Evolutionary conservation across 768 basidiomycete species (phyloP).

Genomic region (Mycena epipterygia): DNA sequence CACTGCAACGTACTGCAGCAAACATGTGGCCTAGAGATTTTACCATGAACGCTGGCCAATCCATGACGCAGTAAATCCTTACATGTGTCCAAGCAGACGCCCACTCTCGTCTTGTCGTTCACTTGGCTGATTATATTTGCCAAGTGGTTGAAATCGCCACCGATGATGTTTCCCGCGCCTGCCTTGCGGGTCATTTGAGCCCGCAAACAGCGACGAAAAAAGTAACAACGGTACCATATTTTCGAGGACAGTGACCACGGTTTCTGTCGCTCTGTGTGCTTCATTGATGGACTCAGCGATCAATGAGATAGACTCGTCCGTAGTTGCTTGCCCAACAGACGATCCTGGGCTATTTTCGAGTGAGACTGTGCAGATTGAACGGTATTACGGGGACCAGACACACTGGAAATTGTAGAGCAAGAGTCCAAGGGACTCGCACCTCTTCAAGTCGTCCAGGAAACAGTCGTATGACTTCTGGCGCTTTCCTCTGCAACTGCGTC

Average conservation of each 20-base stretch:
- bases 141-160: slow-evolving; percentile 77
- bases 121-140: slow-evolving; percentile 77
- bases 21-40: slow-evolving; percentile 76
- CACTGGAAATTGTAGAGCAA: slow-evolving; percentile 89
- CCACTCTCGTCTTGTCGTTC: slow-evolving; percentile 79
- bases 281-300: slow-evolving; percentile 83
- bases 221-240: slow-evolving; percentile 72
- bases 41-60: background rate
- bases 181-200: slow-evolving; percentile 59
- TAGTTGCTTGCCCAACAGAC: slow-evolving; percentile 77
- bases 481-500: slow-evolving; percentile 60
- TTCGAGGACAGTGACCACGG: slow-evolving; percentile 78
- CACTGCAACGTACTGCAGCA: slow-evolving; percentile 68
- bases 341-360: slow-evolving; percentile 76
- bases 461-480: slow-evolving; percentile 81
- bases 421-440: slow-evolving; percentile 84
- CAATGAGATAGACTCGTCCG: slow-evolving; percentile 69
- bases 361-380: background rate
- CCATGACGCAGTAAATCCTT: slow-evolving; percentile 35
- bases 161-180: slow-evolving; percentile 84
- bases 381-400: slow-evolving; percentile 48
- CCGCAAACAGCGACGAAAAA: background rate
- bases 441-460: slow-evolving; percentile 85
- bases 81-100: slow-evolving; percentile 92
- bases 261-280: slow-evolving; percentile 72